A percentile compares a stretch with the other conserved stretches of the same genome.
Evolutionary conservation across 2,329 filamentous ascomycete genomes (phyloP).

Genomic region (Verticillium zaregamsianum): DNA sequence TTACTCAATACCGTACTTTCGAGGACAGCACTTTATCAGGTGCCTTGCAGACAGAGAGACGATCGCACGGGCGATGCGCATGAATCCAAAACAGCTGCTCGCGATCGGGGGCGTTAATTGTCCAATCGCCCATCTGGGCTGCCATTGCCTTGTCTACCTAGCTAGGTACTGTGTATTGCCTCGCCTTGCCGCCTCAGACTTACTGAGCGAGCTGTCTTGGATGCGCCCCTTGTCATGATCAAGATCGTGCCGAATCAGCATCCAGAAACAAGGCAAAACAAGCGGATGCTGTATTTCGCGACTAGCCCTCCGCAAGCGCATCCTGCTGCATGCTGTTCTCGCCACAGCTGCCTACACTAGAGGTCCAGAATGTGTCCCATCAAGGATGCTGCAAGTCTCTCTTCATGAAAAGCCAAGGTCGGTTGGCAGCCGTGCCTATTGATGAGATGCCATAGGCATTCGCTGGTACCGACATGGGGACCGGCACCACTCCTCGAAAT

Average conservation of each 20-base stretch:
- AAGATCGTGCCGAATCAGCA: too few species aligned
- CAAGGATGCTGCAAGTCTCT: not conserved
- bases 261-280: not conserved
- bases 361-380: not conserved
- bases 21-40: too few species aligned
- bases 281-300: not conserved
- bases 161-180: not conserved
- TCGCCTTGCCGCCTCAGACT: not conserved
- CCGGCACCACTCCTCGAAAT: slow-evolving; percentile 42
- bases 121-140: not conserved
- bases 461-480: slow-evolving; percentile 62
- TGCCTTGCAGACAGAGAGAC: not conserved
- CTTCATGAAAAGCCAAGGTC: slow-evolving; percentile 37
- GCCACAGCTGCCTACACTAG: not conserved
- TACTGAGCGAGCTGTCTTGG: not conserved
- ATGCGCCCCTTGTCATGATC: not conserved
- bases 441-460: slow-evolving; percentile 35
- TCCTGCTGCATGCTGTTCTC: not conserved
- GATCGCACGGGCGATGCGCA: not conserved
- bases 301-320: too few species aligned
- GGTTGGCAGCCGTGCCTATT: slow-evolving; percentile 17
- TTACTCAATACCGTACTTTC: too few species aligned
- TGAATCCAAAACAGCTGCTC: not conserved
- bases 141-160: not conserved
- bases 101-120: not conserved